Base-by-base conservation (phyloP, 2,329 filamentous ascomycete species). In the Fusarium zealandicum region DNA sequence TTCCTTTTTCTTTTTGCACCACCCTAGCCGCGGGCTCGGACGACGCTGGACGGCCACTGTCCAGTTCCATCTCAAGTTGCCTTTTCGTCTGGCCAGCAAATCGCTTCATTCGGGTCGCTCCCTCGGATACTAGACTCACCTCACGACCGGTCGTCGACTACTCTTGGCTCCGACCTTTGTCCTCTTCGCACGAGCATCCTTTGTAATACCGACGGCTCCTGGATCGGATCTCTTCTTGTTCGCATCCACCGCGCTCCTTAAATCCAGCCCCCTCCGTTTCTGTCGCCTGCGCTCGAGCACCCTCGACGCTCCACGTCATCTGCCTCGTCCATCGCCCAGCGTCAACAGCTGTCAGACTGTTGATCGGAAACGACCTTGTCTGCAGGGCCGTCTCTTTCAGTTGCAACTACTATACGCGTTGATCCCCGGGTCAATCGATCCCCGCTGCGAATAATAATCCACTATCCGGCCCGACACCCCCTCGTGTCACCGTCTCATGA, bases 401-500 rank as follows among this genome's bases (percentile, higher is more conserved):
- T 49, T 59, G 63, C 59, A 51, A 57, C 51, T 46, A 36, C 22
- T 8, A 25, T 33, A 59, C 47, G 43, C 31, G 33, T 63, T 63
- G 59, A 56, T 63, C 52, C 36, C 37, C 18, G 41, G 41, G 46
- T 48, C 48, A 56, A 50, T 56, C 54, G 44, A 33, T 55, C 48
- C 41, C 55, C 46, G 51, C 59, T 54, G 56, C 62, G 61, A 63
- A 66, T 64, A 67, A 67, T 64, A 62, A 63, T 63, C 63, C 50
- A 53, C 57, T 64, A 54, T 61, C 66, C 62, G 62, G 58, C 66
- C 66, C 38, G 63, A 50, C 66, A 67, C 61, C 52, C 53, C 36
- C 33, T 43, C 53, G 59, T 61, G 63, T 64, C 65, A 58, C 63
- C 60, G 57, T 68, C 68, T 63, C 65, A 82, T 80, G 78, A 81